Evolutionary conservation across 257 asterid species (phyloP), one percentile per base, ranked within the genome.

Genomic region (Agastache rugosa): DNA sequence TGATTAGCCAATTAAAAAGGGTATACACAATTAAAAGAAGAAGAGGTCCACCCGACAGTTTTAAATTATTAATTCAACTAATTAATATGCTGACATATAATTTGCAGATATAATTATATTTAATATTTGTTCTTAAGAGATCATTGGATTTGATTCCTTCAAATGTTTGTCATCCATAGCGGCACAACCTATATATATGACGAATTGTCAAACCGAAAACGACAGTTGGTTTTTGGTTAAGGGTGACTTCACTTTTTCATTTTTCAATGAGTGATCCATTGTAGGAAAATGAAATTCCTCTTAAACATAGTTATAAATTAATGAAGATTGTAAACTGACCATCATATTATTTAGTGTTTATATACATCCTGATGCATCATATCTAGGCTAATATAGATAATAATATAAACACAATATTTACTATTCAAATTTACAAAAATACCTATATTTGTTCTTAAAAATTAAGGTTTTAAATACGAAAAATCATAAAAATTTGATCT

Each of bases 191-290:
- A 41, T 15, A 42, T 29, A 11, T 37, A 48, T 14, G 73, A 41
- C 23, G 9, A 71, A 27, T 51, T 63, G 77, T 77, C 81, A 62
- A 77, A 77, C 48, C 9, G 77, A 77, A 77, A 77, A 42, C 9
- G 81, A 71, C 73, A 63, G 69, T 77, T 67, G 81, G 74, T 54
- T 71, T 45, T 77, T 56, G 75, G 78, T 65, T 48, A 58, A 22
- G 35, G 54, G 50, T 70, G 76, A 70, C 76, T 54, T 77, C 81
- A 77, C 11, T 22, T 48, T 65, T 9, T 39, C 44, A 39, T 39
- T 39, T 39, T 39, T 39, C 9, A 39, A 39, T 39, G 12, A 39
- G 2, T 39, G 44, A 39, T 39, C 9, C 44, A 2, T 39, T 8
- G 11, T 8, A 1, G 12, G 44, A 39, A 39, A 39, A 39, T 39